Conservation (phyloP, 2,329 filamentous ascomycete species). For the Diaporthe ilicicola region DNA sequence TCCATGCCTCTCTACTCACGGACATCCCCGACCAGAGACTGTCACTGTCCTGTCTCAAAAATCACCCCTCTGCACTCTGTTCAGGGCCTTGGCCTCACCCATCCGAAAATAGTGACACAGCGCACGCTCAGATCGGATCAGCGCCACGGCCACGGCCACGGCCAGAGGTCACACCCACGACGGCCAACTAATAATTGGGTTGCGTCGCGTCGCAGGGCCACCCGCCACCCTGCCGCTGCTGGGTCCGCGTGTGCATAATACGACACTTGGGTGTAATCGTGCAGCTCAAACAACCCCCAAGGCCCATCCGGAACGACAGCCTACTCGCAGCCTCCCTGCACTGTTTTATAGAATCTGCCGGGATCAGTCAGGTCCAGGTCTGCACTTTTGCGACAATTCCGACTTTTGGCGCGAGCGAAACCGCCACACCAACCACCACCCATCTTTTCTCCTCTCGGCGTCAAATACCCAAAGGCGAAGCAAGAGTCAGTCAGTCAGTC, state of each 20-base stretch:
- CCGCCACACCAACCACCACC: background rate
- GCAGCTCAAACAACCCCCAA: constrained; percentile 21
- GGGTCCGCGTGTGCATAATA: background rate
- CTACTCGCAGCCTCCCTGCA: constrained; percentile 1
- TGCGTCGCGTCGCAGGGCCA: background rate
- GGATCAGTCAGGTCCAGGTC: background rate
- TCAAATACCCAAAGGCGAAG: background rate
- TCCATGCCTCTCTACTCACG: background rate
- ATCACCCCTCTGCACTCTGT: background rate
- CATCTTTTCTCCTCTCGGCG: background rate
- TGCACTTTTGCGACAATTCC: background rate
- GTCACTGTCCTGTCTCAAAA: background rate
- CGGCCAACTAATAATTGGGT: background rate
- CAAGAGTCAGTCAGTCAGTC: constrained; percentile 12
- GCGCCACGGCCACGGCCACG: background rate
- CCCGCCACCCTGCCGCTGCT: background rate
- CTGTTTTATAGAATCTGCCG: background rate
- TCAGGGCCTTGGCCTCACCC: background rate
- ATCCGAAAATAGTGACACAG: constrained; percentile 11
- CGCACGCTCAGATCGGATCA: background rate
- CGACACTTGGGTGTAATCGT: background rate
- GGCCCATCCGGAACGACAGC: constrained; percentile 6
- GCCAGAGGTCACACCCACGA: background rate
- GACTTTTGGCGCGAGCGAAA: background rate
- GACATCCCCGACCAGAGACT: background rate